Evolutionary conservation across 2,329 filamentous ascomycete species (phyloP).

Genomic region (Diaporthe velutina): DNA sequence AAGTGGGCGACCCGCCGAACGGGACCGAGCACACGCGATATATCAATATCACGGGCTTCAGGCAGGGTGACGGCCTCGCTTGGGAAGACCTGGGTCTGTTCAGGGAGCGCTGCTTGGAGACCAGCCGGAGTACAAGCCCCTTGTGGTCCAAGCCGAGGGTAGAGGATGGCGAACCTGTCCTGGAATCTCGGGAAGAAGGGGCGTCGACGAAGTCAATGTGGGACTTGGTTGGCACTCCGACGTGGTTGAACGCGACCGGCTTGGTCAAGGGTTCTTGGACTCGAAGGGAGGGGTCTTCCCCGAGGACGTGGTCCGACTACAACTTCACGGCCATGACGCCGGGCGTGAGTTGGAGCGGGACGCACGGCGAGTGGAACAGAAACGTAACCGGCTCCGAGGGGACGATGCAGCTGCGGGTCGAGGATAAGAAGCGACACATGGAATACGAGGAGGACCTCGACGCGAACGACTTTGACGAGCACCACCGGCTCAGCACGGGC

Average conservation of each 20-base stretch:
- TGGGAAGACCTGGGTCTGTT: slow-evolving; percentile 82
- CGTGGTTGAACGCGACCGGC: slow-evolving; percentile 86
- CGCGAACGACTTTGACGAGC: slow-evolving; percentile 43
- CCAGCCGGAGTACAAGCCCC: slow-evolving; percentile 66
- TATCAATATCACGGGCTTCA: slow-evolving; percentile 83
- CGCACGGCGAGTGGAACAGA: slow-evolving; percentile 74
- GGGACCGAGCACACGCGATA: slow-evolving; percentile 55
- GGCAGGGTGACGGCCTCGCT: slow-evolving; percentile 78
- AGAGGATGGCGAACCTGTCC: slow-evolving; percentile 58
- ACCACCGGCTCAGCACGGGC: slow-evolving; percentile 55
- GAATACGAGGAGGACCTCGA: slow-evolving; percentile 55
- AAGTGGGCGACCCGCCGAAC: slow-evolving; percentile 45
- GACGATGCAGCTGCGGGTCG: slow-evolving; percentile 77
- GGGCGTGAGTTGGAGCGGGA: slow-evolving; percentile 73
- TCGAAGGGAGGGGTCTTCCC: slow-evolving; percentile 64
- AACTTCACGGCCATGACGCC: slow-evolving; percentile 77
- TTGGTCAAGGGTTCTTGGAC: slow-evolving; percentile 83
- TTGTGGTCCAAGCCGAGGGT: slow-evolving; percentile 54
- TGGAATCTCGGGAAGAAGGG: not conserved
- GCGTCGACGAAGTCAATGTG: slow-evolving; percentile 40
- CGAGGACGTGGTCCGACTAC: slow-evolving; percentile 61
- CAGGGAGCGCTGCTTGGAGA: slow-evolving; percentile 73
- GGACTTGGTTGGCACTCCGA: slow-evolving; percentile 52
- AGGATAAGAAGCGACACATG: slow-evolving; percentile 62
- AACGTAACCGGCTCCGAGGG: slow-evolving; percentile 84